A percentile compares a stretch with the other conserved stretches of the same genome.
These are phyloP conservation scores for Excoecaria agallocha DNA, from an alignment of 345 rosid species.

Conservation along the genomic window DNA sequence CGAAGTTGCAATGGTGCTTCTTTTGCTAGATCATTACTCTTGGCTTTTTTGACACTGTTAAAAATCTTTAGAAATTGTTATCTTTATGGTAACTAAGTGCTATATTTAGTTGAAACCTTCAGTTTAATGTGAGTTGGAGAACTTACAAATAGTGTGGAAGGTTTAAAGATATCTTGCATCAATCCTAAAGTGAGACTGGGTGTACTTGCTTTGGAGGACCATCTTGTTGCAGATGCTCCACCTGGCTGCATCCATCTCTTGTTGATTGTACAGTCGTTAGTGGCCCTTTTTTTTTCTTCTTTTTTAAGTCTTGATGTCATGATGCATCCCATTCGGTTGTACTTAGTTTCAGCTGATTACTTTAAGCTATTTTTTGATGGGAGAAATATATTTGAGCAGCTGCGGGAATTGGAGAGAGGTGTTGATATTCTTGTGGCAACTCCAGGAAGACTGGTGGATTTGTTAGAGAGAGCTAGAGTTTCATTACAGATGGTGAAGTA, in stretches of 20 bases:
- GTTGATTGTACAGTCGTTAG: neutral
- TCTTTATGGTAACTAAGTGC: neutral
- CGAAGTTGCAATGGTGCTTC: neutral
- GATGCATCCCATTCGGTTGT: neutral
- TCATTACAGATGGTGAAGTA: constrained; percentile 87
- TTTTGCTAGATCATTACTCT: neutral
- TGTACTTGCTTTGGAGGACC: neutral
- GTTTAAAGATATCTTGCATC: neutral
- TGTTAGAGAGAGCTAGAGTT: constrained; percentile 94
- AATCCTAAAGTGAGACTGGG: neutral
- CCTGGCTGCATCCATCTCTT: neutral
- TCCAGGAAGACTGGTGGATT: constrained; percentile 94
- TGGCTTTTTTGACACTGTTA: neutral
- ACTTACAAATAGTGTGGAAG: neutral
- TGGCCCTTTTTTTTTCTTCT: neutral
- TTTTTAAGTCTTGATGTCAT: neutral
- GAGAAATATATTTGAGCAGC: constrained; percentile 44
- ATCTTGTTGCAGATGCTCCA: neutral
- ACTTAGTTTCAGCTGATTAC: neutral
- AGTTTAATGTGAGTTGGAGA: neutral
- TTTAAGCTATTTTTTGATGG: neutral
- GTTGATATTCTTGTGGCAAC: constrained; percentile 99
- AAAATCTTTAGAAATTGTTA: neutral
- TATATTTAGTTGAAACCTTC: neutral
- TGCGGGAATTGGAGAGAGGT: constrained; percentile 92